Conservation (phyloP, 2,329 filamentous ascomycete species). For the Stachybotrys echinatus region DNA sequence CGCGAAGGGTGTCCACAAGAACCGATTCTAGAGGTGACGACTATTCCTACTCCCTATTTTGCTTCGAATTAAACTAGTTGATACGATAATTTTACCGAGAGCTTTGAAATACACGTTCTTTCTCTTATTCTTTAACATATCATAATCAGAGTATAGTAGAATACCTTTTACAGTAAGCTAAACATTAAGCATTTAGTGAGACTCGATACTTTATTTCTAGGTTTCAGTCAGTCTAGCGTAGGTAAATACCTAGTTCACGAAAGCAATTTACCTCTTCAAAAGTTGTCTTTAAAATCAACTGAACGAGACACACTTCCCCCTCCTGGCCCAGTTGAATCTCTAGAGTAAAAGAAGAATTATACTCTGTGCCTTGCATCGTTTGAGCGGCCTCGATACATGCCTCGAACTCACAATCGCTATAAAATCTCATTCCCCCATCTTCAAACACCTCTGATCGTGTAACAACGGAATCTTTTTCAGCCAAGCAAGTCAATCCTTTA, state of each 20-base stretch:
- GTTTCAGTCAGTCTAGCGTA: too few relatives aligned
- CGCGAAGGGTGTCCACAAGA: too few relatives aligned
- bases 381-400: too few relatives aligned
- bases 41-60: too few relatives aligned
- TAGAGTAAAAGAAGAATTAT: too few relatives aligned
- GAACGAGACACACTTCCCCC: conserved; percentile 29
- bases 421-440: too few relatives aligned
- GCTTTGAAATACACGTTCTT: neutral
- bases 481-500: too few relatives aligned
- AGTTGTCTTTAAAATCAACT: conserved; percentile 34
- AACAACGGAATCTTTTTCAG: too few relatives aligned
- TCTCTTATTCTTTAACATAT: neutral
- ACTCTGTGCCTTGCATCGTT: too few relatives aligned
- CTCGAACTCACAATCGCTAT: too few relatives aligned
- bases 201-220: conserved; percentile 1
- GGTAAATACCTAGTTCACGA: neutral
- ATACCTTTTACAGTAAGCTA: neutral
- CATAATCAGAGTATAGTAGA: neutral
- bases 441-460: too few relatives aligned
- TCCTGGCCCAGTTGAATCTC: conserved; percentile 38
- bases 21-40: too few relatives aligned
- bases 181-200: neutral
- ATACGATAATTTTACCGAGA: neutral
- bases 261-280: conserved; percentile 32
- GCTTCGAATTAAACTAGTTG: neutral